phyloP scores from a whole-genome alignment of 257 asterid species.

The Rauvolfia tetraphylla region DNA sequence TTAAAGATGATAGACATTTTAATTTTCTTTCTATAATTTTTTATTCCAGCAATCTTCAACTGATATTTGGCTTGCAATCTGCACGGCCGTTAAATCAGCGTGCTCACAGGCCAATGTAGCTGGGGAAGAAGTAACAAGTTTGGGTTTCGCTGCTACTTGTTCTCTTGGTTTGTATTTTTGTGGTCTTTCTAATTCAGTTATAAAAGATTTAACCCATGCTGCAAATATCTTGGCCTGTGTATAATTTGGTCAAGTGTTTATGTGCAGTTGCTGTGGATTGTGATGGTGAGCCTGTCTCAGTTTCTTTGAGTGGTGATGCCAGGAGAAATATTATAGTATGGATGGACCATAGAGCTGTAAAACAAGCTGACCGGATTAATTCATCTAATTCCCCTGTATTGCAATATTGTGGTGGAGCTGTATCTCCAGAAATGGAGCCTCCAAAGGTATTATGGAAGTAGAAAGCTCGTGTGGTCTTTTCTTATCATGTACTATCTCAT shows the following conservation, averaged over 20 bases:
- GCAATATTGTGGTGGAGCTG: constrained; percentile 96
- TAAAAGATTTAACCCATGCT: background rate
- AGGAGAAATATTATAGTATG: constrained; percentile 93
- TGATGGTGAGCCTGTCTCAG: constrained; percentile 94
- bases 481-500: background rate
- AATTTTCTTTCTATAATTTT: constrained; percentile 14
- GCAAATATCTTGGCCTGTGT: constrained; percentile 21
- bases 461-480: background rate
- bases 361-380: constrained; percentile 84
- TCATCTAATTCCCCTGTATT: constrained; percentile 82
- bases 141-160: constrained; percentile 98
- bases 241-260: constrained; percentile 34
- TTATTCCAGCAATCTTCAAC: constrained; percentile 88
- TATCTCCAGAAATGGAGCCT: constrained; percentile 94
- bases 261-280: constrained; percentile 87
- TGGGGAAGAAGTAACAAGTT: constrained; percentile 72
- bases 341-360: constrained; percentile 99
- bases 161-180: constrained; percentile 72
- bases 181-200: constrained; percentile 9
- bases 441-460: constrained; percentile 64
- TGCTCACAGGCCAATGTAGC: constrained; percentile 64
- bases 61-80: constrained; percentile 97
- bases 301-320: constrained; percentile 83
- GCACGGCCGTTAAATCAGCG: constrained; percentile 90
- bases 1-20: background rate